These are phyloP conservation scores for Phlebiopsis flavidoalba DNA, from an alignment of 768 basidiomycete species.

Conservation along the genomic window DNA sequence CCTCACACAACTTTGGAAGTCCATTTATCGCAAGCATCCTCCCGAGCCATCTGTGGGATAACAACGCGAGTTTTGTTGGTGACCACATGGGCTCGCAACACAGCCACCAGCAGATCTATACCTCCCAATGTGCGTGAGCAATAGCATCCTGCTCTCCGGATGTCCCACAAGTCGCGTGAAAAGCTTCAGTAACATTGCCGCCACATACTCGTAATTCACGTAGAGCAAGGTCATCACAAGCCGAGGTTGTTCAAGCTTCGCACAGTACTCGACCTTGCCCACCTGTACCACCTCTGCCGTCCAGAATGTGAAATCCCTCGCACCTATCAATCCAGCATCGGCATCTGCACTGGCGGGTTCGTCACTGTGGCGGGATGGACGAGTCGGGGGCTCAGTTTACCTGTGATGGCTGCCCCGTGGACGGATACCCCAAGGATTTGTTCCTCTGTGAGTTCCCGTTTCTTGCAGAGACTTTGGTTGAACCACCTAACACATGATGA, in stretches of 20 bases:
- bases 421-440: slow-evolving; percentile 17
- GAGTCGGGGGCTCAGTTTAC: background rate
- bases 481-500: background rate
- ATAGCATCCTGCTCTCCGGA: no score
- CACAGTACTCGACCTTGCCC: slow-evolving; percentile 6
- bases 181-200: background rate
- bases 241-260: slow-evolving; percentile 8
- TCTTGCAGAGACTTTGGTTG: background rate
- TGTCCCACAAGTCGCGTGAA: background rate
- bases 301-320: slow-evolving; percentile 15
- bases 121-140: no score
- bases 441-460: slow-evolving; percentile 17
- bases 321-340: slow-evolving; percentile 14
- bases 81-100: no score
- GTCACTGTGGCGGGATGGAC: no score
- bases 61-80: no score
- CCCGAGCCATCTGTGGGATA: no score
- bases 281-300: slow-evolving; percentile 20
- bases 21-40: no score
- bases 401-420: slow-evolving; percentile 8
- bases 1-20: slow-evolving; percentile 17
- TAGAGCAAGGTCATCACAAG: slow-evolving; percentile 6
- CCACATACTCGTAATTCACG: no score
- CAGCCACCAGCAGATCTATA: no score
- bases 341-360: slow-evolving; percentile 9